Conservation (phyloP, 176 grass and related monocot genomes). For the Zoysia pacifica region DNA sequence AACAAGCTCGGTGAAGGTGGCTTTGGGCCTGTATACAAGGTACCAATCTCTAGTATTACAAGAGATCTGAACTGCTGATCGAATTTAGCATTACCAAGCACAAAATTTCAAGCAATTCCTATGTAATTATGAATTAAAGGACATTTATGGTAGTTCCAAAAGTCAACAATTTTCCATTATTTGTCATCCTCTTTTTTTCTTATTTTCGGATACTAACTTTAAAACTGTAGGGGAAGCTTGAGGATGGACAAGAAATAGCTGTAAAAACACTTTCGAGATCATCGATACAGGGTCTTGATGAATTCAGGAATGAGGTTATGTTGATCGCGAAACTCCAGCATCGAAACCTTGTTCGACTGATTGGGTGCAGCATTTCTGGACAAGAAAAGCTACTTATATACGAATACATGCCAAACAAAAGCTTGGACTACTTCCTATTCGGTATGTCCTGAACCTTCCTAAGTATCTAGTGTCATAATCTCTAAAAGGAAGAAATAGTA, state of each 20-base stretch:
- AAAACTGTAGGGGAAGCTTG: conserved; percentile 56
- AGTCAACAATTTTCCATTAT: background rate
- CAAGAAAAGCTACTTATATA: conserved; percentile 78
- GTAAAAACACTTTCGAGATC: conserved; percentile 72
- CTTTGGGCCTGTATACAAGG: conserved; percentile 71
- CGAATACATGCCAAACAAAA: conserved; percentile 74
- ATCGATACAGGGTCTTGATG: conserved; percentile 60
- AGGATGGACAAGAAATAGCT: conserved; percentile 71
- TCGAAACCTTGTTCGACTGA: conserved; percentile 69
- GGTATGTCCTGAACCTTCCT: conserved; percentile 38
- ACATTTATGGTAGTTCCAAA: background rate
- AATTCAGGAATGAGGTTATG: conserved; percentile 82
- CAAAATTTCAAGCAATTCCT: background rate
- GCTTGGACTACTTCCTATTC: conserved; percentile 70
- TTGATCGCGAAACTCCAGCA: conserved; percentile 74
- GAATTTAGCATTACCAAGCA: background rate
- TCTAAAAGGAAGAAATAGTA: conserved; percentile 14
- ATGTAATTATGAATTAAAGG: background rate
- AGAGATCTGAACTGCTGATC: background rate
- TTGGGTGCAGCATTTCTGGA: conserved; percentile 62
- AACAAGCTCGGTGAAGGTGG: conserved; percentile 75
- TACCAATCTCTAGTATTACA: conserved; percentile 12
- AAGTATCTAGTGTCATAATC: background rate
- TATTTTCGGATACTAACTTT: background rate
- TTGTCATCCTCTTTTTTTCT: background rate